These are phyloP conservation scores for Astrothelium macrocarpum DNA, from an alignment of 495 filamentous ascomycete species.

Conservation along the genomic window DNA sequence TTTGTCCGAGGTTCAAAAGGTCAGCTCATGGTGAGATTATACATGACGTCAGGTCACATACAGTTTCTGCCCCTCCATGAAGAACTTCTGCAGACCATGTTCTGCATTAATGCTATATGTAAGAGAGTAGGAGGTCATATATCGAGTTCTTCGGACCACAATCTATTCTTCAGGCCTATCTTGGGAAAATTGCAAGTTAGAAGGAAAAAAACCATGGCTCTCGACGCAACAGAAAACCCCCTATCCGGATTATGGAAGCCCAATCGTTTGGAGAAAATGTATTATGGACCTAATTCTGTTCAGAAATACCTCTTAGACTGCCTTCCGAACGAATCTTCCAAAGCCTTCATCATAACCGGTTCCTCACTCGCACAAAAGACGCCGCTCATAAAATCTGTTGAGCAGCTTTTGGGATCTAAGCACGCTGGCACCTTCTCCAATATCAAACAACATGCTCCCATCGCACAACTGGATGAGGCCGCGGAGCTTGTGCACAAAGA, in stretches of 20 bases:
- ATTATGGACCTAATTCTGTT: conserved; percentile 39
- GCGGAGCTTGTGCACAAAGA: conserved; percentile 34
- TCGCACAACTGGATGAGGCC: conserved; percentile 39
- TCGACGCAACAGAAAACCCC: conserved; percentile 19
- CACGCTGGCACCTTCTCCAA: conserved; percentile 39
- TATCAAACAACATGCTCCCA: conserved; percentile 40
- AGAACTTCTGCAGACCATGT: neutral
- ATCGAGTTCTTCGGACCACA: neutral
- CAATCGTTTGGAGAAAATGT: conserved; percentile 34
- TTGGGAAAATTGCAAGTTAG: neutral
- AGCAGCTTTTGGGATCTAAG: conserved; percentile 30
- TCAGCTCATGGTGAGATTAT: neutral
- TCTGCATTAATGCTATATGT: neutral
- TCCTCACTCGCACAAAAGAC: conserved; percentile 40
- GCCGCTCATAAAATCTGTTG: conserved; percentile 35
- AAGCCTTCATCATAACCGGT: conserved; percentile 44
- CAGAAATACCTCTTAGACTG: conserved; percentile 32
- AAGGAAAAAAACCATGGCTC: neutral
- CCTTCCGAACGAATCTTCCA: conserved; percentile 33
- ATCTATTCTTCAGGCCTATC: neutral
- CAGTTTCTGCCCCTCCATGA: neutral
- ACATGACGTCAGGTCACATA: neutral
- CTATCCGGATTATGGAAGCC: conserved; percentile 37
- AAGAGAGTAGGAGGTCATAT: neutral
- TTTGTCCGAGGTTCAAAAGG: neutral